These are phyloP conservation scores for Hibiscus syriacus DNA, from an alignment of 345 rosid genomes.

Conservation along the genomic window DNA sequence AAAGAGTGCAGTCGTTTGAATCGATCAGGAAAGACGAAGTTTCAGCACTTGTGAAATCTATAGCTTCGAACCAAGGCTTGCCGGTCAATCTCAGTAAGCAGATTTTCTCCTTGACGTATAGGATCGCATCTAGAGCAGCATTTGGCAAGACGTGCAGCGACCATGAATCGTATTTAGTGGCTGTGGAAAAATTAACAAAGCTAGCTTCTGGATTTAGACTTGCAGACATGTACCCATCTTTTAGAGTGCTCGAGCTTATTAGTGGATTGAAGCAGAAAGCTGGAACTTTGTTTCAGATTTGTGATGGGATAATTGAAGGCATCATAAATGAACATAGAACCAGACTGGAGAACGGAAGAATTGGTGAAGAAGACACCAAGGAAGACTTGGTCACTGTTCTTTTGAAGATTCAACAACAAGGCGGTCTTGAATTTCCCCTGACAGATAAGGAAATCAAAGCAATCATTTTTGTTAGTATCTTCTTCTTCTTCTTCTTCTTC, in stretches of 20 bases:
- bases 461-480: not conserved
- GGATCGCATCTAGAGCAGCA: not conserved
- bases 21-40: not conserved
- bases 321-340: not conserved
- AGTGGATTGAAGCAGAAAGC: not conserved
- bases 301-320: not conserved
- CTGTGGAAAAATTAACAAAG: not conserved
- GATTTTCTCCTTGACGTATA: not conserved
- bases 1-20: not conserved
- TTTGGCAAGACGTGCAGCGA: not conserved
- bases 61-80: not conserved
- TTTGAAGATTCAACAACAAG: not conserved
- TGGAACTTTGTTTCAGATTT: not conserved
- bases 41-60: not conserved
- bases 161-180: not conserved
- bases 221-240: not conserved
- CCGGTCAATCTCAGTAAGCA: not conserved
- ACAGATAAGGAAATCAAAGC: not conserved
- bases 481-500: too few species aligned
- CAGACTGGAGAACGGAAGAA: not conserved
- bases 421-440: not conserved
- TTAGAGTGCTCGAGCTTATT: not conserved
- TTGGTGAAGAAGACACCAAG: not conserved
- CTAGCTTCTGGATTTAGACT: not conserved
- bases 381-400: not conserved